These are phyloP conservation scores for Citrus cavaleriei DNA, from an alignment of 345 rosid species.

Conservation along the genomic window DNA sequence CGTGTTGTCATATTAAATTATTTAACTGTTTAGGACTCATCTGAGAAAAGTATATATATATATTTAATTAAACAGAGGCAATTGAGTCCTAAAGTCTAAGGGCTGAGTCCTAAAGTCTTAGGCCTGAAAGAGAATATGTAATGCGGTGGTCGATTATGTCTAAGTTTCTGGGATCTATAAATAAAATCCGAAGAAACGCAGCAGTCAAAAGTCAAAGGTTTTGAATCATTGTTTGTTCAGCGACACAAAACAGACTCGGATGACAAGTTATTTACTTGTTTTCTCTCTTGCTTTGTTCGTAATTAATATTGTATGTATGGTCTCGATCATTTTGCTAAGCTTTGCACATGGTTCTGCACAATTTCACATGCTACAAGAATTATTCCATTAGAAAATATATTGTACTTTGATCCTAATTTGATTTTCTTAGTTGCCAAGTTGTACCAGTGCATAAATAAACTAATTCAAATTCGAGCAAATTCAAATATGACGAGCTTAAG, in stretches of 20 bases:
- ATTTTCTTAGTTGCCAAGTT: too few relatives aligned
- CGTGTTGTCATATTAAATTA: neutral
- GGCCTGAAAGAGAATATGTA: neutral
- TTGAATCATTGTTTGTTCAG: slow-evolving; percentile 21
- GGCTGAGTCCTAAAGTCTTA: neutral
- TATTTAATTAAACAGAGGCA: too few relatives aligned
- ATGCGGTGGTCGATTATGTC: too few relatives aligned
- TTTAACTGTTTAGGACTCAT: neutral
- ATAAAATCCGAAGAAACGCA: neutral
- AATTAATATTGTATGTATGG: too few relatives aligned
- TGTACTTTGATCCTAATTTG: too few relatives aligned
- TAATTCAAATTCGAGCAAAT: too few relatives aligned
- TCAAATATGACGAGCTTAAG: too few relatives aligned
- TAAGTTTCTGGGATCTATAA: neutral
- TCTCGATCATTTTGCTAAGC: neutral
- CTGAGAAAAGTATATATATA: neutral
- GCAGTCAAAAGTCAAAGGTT: slow-evolving; percentile 16
- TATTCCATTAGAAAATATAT: neutral
- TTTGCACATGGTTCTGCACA: slow-evolving; percentile 7
- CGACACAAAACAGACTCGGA: neutral
- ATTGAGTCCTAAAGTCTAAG: too few relatives aligned
- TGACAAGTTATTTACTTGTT: neutral
- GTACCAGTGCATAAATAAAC: too few relatives aligned
- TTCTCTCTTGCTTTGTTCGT: neutral
- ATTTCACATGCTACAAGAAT: slow-evolving; percentile 2